These are phyloP conservation scores for Lanmaoa pseudosensibilis DNA, from an alignment of 768 basidiomycete genomes.

Conservation along the genomic window DNA sequence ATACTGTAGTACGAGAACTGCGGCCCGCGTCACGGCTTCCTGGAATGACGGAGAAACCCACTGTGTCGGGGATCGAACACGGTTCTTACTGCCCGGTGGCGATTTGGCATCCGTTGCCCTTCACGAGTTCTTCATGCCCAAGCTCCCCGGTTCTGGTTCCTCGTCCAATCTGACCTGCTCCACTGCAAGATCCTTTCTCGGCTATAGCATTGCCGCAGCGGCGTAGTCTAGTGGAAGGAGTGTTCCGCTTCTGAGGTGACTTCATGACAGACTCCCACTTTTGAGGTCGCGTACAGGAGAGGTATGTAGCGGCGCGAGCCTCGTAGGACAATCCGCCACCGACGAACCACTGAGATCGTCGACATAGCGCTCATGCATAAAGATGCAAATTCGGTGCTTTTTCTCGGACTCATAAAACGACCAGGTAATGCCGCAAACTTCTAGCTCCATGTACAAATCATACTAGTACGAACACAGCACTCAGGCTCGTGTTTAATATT, in stretches of 20 bases:
- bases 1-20: conserved; percentile 9
- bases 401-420: not conserved
- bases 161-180: not conserved
- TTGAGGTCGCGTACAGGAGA: not conserved
- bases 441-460: not conserved
- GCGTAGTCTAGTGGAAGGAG: not conserved
- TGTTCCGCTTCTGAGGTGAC: not conserved
- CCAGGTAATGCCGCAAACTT: not conserved
- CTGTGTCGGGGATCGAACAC: conserved; percentile 1
- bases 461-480: not conserved
- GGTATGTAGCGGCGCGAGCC: not conserved
- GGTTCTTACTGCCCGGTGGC: conserved; percentile 16
- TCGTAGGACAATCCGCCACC: conserved; percentile 17
- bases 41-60: conserved; percentile 5
- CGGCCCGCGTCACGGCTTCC: conserved; percentile 10
- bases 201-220: not conserved
- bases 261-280: not conserved
- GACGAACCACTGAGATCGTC: conserved; percentile 16
- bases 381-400: not conserved
- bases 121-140: conserved; percentile 14
- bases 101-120: conserved; percentile 7
- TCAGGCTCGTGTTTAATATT: not conserved
- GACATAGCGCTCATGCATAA: not conserved
- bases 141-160: conserved; percentile 10
- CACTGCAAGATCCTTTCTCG: not conserved